Percentiles rank a stretch among this genome's conserved stretches.
Conservation (phyloP, 2,329 filamentous ascomycete species). For the Colletotrichum sp. region DNA sequence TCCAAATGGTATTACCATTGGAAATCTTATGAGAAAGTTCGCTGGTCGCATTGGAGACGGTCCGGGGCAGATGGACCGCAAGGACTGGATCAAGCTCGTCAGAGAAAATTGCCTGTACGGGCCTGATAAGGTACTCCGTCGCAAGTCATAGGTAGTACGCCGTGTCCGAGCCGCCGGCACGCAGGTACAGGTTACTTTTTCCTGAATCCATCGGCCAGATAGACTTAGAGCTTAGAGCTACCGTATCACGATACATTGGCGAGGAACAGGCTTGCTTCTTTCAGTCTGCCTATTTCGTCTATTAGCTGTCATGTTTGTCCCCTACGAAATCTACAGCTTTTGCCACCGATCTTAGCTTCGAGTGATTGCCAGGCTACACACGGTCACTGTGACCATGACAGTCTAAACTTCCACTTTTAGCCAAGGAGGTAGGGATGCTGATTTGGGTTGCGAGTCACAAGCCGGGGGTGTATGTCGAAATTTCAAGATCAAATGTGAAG, state of each 20-base stretch:
- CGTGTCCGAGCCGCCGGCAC: neutral
- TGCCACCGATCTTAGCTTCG: neutral
- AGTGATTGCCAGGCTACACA: neutral
- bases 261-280: neutral
- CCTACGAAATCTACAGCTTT: neutral
- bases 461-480: neutral
- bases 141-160: conserved; percentile 35
- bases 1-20: conserved; percentile 59
- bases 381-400: neutral
- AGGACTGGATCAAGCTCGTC: conserved; percentile 65
- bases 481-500: neutral
- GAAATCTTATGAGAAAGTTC: conserved; percentile 60
- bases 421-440: neutral
- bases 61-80: conserved; percentile 55
- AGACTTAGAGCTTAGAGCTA: neutral
- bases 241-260: neutral
- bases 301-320: neutral
- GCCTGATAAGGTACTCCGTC: conserved; percentile 56
- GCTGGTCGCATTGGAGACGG: conserved; percentile 56
- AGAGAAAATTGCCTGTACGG: conserved; percentile 60
- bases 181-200: neutral
- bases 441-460: neutral
- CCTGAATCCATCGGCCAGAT: neutral
- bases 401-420: neutral
- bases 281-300: neutral